These are phyloP conservation scores for Lenwebbia sp. DNA, from an alignment of 345 rosid species.

Conservation along the genomic window DNA sequence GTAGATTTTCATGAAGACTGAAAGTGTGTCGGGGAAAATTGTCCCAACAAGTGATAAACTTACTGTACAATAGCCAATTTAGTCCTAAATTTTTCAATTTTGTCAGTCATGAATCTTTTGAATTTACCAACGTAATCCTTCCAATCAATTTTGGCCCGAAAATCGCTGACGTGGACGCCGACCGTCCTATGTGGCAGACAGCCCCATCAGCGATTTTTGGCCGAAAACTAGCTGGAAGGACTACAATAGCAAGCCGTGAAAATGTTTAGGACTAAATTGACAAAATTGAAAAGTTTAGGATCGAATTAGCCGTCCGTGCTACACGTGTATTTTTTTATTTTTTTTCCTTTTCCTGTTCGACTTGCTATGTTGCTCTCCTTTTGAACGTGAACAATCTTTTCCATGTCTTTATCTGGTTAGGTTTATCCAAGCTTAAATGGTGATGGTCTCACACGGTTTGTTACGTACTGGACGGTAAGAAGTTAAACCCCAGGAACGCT, in stretches of 20 bases:
- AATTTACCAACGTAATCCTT: neutral
- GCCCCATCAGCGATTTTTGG: too few relatives aligned
- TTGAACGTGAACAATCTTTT: neutral
- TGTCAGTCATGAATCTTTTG: neutral
- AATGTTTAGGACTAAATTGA: too few relatives aligned
- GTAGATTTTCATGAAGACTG: neutral
- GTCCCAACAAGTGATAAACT: neutral
- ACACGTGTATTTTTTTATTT: neutral
- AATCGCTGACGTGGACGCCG: too few relatives aligned
- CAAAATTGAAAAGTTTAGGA: too few relatives aligned
- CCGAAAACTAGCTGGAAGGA: too few relatives aligned
- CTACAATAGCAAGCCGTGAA: too few relatives aligned
- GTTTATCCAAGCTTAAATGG: neutral
- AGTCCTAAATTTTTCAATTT: too few relatives aligned
- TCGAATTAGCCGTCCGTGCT: neutral
- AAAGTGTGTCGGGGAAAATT: neutral
- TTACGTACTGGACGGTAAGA: neutral
- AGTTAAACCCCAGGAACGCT: neutral
- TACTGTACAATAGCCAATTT: rapidly evolving
- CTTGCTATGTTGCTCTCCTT: neutral
- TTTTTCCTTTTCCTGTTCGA: neutral
- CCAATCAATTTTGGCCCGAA: too few relatives aligned
- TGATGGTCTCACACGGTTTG: neutral
- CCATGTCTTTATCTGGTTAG: neutral
- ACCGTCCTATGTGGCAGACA: too few relatives aligned